phyloP scores from a whole-genome alignment of 257 asterid species.

The Pogostemon cablin region DNA sequence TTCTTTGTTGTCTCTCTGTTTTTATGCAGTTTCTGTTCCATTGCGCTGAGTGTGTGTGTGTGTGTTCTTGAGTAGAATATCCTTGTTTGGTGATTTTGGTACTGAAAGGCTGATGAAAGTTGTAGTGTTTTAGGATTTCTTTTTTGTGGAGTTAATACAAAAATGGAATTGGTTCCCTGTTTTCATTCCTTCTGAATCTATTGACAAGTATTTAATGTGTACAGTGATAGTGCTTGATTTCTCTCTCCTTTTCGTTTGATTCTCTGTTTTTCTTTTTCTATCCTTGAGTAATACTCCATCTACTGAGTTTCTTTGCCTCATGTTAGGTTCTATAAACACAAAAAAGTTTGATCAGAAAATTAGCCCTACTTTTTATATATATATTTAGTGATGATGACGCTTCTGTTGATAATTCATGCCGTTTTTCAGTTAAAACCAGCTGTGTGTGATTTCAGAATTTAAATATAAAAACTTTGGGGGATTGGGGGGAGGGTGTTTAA shows the following conservation, averaged over 20 bases:
- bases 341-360: too few relatives aligned
- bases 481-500: neutral
- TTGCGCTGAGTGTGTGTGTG: neutral
- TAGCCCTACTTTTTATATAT: too few relatives aligned
- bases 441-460: neutral
- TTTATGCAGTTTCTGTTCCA: constrained; percentile 26
- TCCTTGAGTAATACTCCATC: neutral
- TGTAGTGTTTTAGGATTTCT: too few relatives aligned
- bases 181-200: neutral
- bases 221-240: constrained; percentile 6
- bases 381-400: neutral
- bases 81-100: neutral
- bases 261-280: neutral
- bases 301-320: too few relatives aligned
- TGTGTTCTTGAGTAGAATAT: neutral
- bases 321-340: too few relatives aligned
- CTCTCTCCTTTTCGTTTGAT: neutral
- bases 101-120: too few relatives aligned
- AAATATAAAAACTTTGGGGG: too few relatives aligned
- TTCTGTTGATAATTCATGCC: neutral
- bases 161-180: neutral
- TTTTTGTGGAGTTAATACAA: neutral
- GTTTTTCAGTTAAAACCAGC: neutral
- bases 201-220: neutral
- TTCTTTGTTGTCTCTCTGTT: constrained; percentile 16